Conservation (phyloP, 2,329 filamentous ascomycete species). For the Chaetomiaceae sp. region DNA sequence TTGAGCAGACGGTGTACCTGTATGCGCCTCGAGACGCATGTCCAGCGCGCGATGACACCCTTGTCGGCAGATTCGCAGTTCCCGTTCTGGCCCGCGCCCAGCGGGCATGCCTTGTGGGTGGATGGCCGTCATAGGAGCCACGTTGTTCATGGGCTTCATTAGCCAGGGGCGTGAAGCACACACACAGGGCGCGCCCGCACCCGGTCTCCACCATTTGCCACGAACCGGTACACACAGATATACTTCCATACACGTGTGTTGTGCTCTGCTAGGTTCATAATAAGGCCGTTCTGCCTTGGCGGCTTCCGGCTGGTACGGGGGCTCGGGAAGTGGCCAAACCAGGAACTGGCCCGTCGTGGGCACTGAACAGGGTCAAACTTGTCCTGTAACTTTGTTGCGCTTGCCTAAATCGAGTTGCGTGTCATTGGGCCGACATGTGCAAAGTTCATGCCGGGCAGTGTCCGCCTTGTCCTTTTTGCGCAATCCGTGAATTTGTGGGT, state of each 20-base stretch:
- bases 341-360: conserved; percentile 15
- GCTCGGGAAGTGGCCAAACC: conserved; percentile 14
- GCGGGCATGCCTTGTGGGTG: conserved; percentile 9
- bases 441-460: conserved; percentile 7
- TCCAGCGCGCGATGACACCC: conserved; percentile 14
- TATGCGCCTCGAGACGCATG: neutral
- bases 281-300: conserved; percentile 1
- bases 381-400: conserved; percentile 5
- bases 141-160: conserved; percentile 31
- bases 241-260: neutral
- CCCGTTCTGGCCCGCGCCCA: conserved; percentile 22
- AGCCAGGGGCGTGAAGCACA: conserved; percentile 23
- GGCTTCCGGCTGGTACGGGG: conserved; percentile 4
- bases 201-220: conserved; percentile 20
- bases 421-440: conserved; percentile 14
- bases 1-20: conserved; percentile 12
- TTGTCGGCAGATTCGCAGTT: conserved; percentile 25
- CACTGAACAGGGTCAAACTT: conserved; percentile 11
- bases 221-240: conserved; percentile 12
- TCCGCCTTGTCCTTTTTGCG: conserved; percentile 3
- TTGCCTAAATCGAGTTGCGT: conserved; percentile 4
- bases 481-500: too few relatives aligned
- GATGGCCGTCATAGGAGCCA: conserved; percentile 30
- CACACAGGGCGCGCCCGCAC: too few relatives aligned
- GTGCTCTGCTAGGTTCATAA: neutral